These are phyloP conservation scores for Bifiguratus adelaidae DNA, from an alignment of 192 early-diverging fungal species.

Conservation along the genomic window DNA sequence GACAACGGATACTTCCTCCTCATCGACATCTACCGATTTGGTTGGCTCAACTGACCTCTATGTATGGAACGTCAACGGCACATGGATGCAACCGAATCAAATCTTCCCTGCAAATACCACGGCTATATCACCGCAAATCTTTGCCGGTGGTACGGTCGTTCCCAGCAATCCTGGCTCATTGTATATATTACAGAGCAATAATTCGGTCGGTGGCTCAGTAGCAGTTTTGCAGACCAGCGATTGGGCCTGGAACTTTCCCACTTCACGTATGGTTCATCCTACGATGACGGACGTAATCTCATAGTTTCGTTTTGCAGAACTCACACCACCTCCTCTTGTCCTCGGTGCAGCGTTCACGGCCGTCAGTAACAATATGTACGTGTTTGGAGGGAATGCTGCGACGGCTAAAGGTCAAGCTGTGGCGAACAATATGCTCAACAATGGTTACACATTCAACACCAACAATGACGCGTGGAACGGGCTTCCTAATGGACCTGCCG, in stretches of 20 bases:
- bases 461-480: conserved; percentile 12
- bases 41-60: conserved; percentile 28
- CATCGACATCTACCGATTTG: conserved; percentile 12
- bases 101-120: conserved; percentile 5
- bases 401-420: conserved; percentile 9
- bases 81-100: conserved; percentile 29
- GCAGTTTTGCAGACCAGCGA: conserved; percentile 27
- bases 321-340: conserved; percentile 18
- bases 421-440: conserved; percentile 11
- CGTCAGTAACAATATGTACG: conserved; percentile 39
- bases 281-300: background rate
- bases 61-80: conserved; percentile 29
- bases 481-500: conserved; percentile 10
- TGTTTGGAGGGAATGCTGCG: conserved; percentile 14
- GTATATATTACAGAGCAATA: conserved; percentile 27
- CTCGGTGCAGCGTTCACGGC: conserved; percentile 34
- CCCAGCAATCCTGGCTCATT: conserved; percentile 30
- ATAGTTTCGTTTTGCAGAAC: conserved; percentile 6
- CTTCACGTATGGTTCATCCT: conserved; percentile 20
- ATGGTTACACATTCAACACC: conserved; percentile 6
- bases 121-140: conserved; percentile 22
- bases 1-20: conserved; percentile 11
- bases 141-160: conserved; percentile 18
- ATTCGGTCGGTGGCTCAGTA: conserved; percentile 11
- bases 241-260: conserved; percentile 34